These are phyloP conservation scores for Scheffersomyces cryptocercus DNA, from an alignment of 1,139 yeast species.

Conservation along the genomic window DNA sequence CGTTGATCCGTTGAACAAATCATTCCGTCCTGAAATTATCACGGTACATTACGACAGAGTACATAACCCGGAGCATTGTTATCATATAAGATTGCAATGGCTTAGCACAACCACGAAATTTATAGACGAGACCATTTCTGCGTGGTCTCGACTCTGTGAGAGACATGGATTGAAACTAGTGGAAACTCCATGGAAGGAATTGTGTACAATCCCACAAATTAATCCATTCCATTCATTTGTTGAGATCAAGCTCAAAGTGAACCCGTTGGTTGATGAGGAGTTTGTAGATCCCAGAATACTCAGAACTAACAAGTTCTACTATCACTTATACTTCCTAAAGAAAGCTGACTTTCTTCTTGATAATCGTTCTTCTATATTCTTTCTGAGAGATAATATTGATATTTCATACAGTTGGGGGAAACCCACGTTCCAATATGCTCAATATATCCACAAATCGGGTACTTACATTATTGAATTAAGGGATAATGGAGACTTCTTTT, in stretches of 20 bases:
- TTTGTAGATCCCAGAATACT: slow-evolving; percentile 51
- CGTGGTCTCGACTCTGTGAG: slow-evolving; percentile 82
- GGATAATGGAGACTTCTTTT: slow-evolving; percentile 74
- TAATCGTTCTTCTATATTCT: slow-evolving; percentile 69
- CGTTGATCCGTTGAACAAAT: slow-evolving; percentile 70
- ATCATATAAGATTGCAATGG: slow-evolving; percentile 92
- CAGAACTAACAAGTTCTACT: slow-evolving; percentile 55
- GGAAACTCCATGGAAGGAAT: slow-evolving; percentile 92
- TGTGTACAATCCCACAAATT: slow-evolving; percentile 69
- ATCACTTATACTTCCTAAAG: slow-evolving; percentile 63
- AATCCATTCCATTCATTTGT: slow-evolving; percentile 91
- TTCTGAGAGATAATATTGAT: slow-evolving; percentile 53
- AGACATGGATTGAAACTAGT: slow-evolving; percentile 82
- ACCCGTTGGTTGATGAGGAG: slow-evolving; percentile 68
- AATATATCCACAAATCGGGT: slow-evolving; percentile 88
- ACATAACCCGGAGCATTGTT: slow-evolving; percentile 94
- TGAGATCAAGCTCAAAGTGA: slow-evolving; percentile 58
- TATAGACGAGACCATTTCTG: slow-evolving; percentile 82
- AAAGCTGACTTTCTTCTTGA: slow-evolving; percentile 77
- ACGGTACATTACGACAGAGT: slow-evolving; percentile 88
- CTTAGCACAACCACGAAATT: slow-evolving; percentile 84
- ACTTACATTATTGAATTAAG: slow-evolving; percentile 86
- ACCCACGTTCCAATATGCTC: slow-evolving; percentile 79
- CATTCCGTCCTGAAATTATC: slow-evolving; percentile 76
- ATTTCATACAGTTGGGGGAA: slow-evolving; percentile 89